Conservation (phyloP, 2,329 filamentous ascomycete species). For the Dactylonectria estremocensis region DNA sequence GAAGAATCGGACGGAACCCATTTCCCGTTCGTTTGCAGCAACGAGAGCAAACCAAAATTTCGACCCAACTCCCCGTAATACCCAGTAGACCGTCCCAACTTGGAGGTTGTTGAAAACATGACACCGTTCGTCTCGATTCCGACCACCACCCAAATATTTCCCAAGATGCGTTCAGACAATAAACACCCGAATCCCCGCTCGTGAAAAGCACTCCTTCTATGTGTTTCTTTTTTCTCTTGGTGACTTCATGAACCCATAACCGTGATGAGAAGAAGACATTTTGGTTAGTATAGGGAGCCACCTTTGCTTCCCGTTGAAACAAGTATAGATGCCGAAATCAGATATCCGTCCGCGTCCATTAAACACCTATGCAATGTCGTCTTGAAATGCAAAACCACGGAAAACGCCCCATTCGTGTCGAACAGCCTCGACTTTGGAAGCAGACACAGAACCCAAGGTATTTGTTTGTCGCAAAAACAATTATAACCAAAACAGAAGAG, state of each 20-base stretch:
- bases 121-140: constrained; percentile 55
- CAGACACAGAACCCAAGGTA: constrained; percentile 49
- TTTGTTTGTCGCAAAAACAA: constrained; percentile 50
- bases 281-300: constrained; percentile 46
- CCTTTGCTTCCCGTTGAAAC: constrained; percentile 43
- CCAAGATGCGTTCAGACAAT: constrained; percentile 57
- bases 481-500: constrained; percentile 53
- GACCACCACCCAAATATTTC: constrained; percentile 52
- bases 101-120: constrained; percentile 50
- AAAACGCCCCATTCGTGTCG: constrained; percentile 60
- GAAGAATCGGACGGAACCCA: constrained; percentile 47
- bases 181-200: constrained; percentile 52
- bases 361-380: constrained; percentile 65
- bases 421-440: constrained; percentile 56
- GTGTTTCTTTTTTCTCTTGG: constrained; percentile 60
- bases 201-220: constrained; percentile 60
- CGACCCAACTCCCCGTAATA: constrained; percentile 57
- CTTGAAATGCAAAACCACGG: constrained; percentile 61
- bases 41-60: constrained; percentile 50
- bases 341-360: constrained; percentile 43
- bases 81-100: constrained; percentile 49
- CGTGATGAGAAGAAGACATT: constrained; percentile 52
- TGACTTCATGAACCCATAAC: constrained; percentile 64
- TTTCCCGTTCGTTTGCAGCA: constrained; percentile 52
- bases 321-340: constrained; percentile 51